phyloP scores from a whole-genome alignment of 192 early-diverging fungal species.

The Umbelopsis sp. region DNA sequence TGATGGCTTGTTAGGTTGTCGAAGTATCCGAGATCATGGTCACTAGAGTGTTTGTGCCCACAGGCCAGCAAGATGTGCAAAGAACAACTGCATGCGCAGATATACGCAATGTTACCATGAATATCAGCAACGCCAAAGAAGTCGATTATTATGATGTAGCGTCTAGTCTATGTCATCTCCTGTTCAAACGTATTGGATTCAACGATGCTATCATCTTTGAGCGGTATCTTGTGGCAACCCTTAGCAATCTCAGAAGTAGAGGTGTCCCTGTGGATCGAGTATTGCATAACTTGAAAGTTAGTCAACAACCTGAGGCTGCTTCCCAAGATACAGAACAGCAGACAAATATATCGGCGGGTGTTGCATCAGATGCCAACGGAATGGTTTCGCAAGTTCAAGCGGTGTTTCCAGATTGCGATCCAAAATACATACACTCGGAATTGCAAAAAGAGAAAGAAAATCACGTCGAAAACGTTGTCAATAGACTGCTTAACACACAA shows the following conservation, averaged over 20 bases:
- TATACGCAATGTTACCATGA: slow-evolving; percentile 39
- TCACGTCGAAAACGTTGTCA: slow-evolving; percentile 59
- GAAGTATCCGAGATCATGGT: slow-evolving; percentile 71
- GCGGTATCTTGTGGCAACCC: slow-evolving; percentile 71
- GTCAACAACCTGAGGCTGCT: slow-evolving; percentile 20
- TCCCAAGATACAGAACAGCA: slow-evolving; percentile 1
- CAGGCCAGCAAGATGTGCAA: slow-evolving; percentile 46
- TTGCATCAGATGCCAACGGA: slow-evolving; percentile 27
- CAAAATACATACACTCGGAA: slow-evolving; percentile 52
- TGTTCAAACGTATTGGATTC: slow-evolving; percentile 69
- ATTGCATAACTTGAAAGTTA: slow-evolving; percentile 43
- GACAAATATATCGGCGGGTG: slow-evolving; percentile 6
- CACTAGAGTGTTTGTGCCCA: slow-evolving; percentile 47
- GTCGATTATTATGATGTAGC: slow-evolving; percentile 86
- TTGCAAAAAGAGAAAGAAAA: slow-evolving; percentile 53
- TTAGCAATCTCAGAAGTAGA: slow-evolving; percentile 70
- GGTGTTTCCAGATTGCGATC: slow-evolving; percentile 72
- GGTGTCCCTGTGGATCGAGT: slow-evolving; percentile 63
- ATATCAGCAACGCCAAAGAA: slow-evolving; percentile 49
- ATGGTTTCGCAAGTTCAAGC: slow-evolving; percentile 45
- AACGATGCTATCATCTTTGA: slow-evolving; percentile 81
- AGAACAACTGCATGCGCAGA: slow-evolving; percentile 66
- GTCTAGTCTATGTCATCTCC: slow-evolving; percentile 63
- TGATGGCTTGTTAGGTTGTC: slow-evolving; percentile 17
- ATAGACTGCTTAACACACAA: slow-evolving; percentile 56